These are phyloP conservation scores for Pilobolus umbonatus DNA, from an alignment of 192 early-diverging fungal species.

Conservation along the genomic window DNA sequence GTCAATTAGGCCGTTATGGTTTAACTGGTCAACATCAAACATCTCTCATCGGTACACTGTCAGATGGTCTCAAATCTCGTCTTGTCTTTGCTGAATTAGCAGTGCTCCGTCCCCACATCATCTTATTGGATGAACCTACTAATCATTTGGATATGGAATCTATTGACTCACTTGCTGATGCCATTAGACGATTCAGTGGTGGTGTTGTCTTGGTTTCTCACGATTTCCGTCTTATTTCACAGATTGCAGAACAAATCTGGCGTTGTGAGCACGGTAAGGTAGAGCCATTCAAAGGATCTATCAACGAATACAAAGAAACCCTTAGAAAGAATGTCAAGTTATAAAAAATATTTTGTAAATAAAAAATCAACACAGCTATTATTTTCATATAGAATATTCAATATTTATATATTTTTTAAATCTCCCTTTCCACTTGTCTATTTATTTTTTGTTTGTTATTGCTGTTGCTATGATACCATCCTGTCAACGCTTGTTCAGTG, in stretches of 20 bases:
- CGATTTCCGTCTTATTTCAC: slow-evolving; percentile 96
- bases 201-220: slow-evolving; percentile 98
- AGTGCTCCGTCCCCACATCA: slow-evolving; percentile 82
- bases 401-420: background rate
- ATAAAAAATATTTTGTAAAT: slow-evolving; percentile 26
- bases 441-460: background rate
- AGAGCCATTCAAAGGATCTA: slow-evolving; percentile 71
- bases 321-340: slow-evolving; percentile 75
- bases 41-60: slow-evolving; percentile 80
- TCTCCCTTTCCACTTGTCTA: background rate
- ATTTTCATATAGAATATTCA: background rate
- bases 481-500: too few relatives aligned
- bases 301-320: slow-evolving; percentile 88
- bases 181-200: slow-evolving; percentile 92
- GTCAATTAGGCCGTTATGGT: slow-evolving; percentile 88
- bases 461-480: too few relatives aligned
- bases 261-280: slow-evolving; percentile 84
- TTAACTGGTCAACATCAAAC: slow-evolving; percentile 91
- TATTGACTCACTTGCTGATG: slow-evolving; percentile 92
- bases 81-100: slow-evolving; percentile 96
- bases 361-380: background rate
- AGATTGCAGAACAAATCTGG: slow-evolving; percentile 94
- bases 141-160: slow-evolving; percentile 93
- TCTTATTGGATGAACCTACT: slow-evolving; percentile 98
- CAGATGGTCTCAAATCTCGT: slow-evolving; percentile 92